Evolutionary conservation across 2,329 filamentous ascomycete species (phyloP), one percentile per base, ranked within the genome.

Genomic region (Neofusicoccum parvum): DNA sequence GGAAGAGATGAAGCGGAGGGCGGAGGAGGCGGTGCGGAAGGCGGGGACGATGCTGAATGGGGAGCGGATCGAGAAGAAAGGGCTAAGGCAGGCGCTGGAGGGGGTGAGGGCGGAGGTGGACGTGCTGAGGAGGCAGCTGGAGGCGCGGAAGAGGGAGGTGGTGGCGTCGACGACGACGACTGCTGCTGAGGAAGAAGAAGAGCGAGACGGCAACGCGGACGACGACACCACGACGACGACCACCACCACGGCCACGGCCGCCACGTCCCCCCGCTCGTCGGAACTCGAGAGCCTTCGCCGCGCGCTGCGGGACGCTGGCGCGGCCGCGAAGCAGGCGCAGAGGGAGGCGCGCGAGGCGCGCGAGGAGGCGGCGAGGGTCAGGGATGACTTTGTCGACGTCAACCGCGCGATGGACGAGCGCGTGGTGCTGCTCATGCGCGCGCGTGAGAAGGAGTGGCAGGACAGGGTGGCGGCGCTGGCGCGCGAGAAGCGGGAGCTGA

Each of bases 401-500:
- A 66, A 66, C 34, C 49, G 34, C 11, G 49, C 41, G 4, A 66
- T 66, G 65, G 65, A 66, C 11, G 54, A 60, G 27, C 56, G 58
- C 23, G 34, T 66, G 17, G n/a, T 63, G 17, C 53, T 45, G 46
- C 36, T 54, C n/a, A 14, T 65, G 36, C 34, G 37, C 5, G 17
- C n/a, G 36, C 32, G 56, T 20, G 64, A 65, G 48, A 32, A 36
- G 14, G 54, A 65, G 46, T 65, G 64, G 58, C 62, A 39, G n/a
- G 37, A 39, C 12, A 39, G 62, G 34, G 17, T 65, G 37, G 41
- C 68, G 5, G 53, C 71, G 50, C 54, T 72, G 41, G 69, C 72
- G 64, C 69, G 68, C 37, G 75, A 78, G 70, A 69, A 74, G 41
- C 70, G 69, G 62, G 62, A 69, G 0, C 72, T 78, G 72, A 71